Conservation (phyloP, 768 basidiomycete species). For the Psilocybe sp. region DNA sequence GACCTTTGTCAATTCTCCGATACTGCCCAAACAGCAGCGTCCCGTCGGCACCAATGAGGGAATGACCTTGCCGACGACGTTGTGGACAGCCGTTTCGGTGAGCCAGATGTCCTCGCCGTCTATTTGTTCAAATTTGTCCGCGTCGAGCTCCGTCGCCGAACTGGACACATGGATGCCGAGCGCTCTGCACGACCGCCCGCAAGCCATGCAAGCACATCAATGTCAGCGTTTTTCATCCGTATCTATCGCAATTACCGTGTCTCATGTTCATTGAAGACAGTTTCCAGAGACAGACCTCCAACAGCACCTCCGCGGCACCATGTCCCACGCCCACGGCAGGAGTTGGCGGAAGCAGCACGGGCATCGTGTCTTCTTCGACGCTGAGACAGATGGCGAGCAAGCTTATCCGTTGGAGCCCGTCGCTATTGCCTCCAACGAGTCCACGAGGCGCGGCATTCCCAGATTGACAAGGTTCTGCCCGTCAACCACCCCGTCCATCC, state of each 20-base stretch:
- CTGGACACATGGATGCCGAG: slow-evolving; percentile 30
- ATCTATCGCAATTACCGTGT: slow-evolving; percentile 39
- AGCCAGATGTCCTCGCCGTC: slow-evolving; percentile 47
- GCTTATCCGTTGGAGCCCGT: slow-evolving; percentile 49
- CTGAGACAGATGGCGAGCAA: slow-evolving; percentile 40
- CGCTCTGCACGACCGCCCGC: slow-evolving; percentile 33
- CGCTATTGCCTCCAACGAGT: slow-evolving; percentile 38
- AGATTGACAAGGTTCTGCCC: slow-evolving; percentile 24
- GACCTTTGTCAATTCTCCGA: slow-evolving; percentile 48
- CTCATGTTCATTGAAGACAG: slow-evolving; percentile 36
- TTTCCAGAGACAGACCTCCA: slow-evolving; percentile 13
- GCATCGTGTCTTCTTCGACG: too few species aligned
- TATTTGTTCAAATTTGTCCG: slow-evolving; percentile 38
- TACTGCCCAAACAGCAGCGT: slow-evolving; percentile 36
- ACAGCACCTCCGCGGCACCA: neutral
- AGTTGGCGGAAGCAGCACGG: too few species aligned
- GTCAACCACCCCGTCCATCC: slow-evolving; percentile 31
- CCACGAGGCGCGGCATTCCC: slow-evolving; percentile 28
- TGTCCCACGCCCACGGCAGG: neutral
- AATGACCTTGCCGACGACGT: slow-evolving; percentile 47
- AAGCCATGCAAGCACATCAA: slow-evolving; percentile 30
- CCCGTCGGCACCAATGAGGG: slow-evolving; percentile 48
- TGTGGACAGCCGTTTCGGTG: slow-evolving; percentile 44
- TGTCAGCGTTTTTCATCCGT: slow-evolving; percentile 43
- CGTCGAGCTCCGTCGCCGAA: slow-evolving; percentile 30